Conservation (phyloP, 192 early-diverging fungal species). For the Bifiguratus adelaidae region DNA sequence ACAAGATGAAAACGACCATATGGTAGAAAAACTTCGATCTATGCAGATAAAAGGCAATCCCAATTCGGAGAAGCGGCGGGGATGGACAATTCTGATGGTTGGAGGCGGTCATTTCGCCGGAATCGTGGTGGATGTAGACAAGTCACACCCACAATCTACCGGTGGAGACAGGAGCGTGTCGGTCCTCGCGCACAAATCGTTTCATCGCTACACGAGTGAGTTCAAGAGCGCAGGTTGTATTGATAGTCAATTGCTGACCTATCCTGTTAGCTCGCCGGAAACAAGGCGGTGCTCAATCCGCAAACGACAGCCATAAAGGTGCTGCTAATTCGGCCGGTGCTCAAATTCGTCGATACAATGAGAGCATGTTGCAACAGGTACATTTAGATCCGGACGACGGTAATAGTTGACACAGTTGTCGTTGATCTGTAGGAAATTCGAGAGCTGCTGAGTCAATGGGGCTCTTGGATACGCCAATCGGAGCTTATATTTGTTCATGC, state of each 20-base stretch:
- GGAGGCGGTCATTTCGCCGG: constrained; percentile 91
- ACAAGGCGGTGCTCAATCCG: constrained; percentile 88
- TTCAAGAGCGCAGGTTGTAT: constrained; percentile 2
- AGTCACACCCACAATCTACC: constrained; percentile 22
- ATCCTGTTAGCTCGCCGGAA: constrained; percentile 59
- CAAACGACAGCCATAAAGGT: constrained; percentile 73
- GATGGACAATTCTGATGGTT: constrained; percentile 73
- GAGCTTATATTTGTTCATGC: constrained; percentile 72
- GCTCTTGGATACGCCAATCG: constrained; percentile 39
- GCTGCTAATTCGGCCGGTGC: constrained; percentile 83
- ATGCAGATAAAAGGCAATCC: background rate
- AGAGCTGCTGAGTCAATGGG: constrained; percentile 64
- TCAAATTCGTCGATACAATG: constrained; percentile 82
- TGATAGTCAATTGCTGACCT: background rate
- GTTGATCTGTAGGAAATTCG: constrained; percentile 58
- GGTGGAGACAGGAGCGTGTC: constrained; percentile 20
- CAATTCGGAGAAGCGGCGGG: background rate
- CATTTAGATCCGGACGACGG: background rate
- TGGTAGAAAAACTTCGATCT: constrained; percentile 5
- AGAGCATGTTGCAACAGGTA: constrained; percentile 56
- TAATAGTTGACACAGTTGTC: background rate
- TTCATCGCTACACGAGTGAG: constrained; percentile 89
- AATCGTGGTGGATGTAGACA: constrained; percentile 65
- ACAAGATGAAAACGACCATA: constrained; percentile 9
- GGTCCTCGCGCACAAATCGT: constrained; percentile 77